These are phyloP conservation scores for Mallotus nudiflorus DNA, from an alignment of 345 rosid genomes.

Conservation along the genomic window DNA sequence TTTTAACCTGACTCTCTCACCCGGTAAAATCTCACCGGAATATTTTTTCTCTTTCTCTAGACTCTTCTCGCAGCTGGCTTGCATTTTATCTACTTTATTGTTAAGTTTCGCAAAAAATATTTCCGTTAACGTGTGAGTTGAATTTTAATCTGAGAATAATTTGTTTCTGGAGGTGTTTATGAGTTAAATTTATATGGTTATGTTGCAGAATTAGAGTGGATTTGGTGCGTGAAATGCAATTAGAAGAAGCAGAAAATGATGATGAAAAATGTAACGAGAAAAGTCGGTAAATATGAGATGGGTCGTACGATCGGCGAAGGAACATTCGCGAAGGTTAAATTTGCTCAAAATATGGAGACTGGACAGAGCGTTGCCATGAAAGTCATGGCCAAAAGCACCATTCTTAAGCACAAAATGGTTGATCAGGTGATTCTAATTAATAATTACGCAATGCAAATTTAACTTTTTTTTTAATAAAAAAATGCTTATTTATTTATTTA, in stretches of 20 bases:
- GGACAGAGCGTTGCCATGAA: conserved; percentile 86
- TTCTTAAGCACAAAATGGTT: conserved; percentile 82
- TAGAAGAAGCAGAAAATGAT: conserved; percentile 16
- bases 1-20: too few species aligned
- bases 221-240: conserved; percentile 21
- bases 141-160: too few species aligned
- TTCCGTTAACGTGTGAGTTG: too few species aligned
- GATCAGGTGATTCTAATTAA: conserved; percentile 59
- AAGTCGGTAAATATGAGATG: conserved; percentile 76
- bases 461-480: not conserved
- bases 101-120: too few species aligned
- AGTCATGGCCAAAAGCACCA: conserved; percentile 71
- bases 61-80: too few species aligned
- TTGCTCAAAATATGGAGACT: conserved; percentile 63
- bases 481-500: not conserved
- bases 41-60: too few species aligned
- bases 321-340: conserved; percentile 93
- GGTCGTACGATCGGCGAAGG: conserved; percentile 93
- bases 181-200: too few species aligned
- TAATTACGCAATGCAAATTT: too few species aligned
- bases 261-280: conserved; percentile 50
- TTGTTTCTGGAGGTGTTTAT: too few species aligned
- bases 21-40: too few species aligned
- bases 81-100: too few species aligned
- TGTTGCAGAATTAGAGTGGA: too few species aligned